These are phyloP conservation scores for Cladophialophora yegresii DNA, from an alignment of 2,329 filamentous ascomycete genomes.

Conservation along the genomic window DNA sequence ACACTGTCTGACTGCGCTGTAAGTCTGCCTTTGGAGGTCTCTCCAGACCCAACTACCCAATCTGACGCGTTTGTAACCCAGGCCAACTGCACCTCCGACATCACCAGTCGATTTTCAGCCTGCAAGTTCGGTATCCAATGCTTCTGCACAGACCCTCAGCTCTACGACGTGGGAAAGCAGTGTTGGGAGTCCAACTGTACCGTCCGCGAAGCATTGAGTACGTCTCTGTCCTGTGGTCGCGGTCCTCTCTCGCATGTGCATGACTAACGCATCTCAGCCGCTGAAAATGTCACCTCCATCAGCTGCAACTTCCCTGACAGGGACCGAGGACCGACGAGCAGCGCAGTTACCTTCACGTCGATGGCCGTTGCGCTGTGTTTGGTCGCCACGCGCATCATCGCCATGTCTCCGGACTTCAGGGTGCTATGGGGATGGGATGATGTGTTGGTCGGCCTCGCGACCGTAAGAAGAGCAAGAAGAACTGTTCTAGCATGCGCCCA, in stretches of 20 bases:
- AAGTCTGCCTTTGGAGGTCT: neutral
- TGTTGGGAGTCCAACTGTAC: conserved; percentile 26
- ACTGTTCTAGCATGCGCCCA: neutral
- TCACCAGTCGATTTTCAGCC: conserved; percentile 14
- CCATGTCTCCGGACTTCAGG: conserved; percentile 6
- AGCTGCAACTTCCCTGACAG: conserved; percentile 20
- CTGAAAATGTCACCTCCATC: conserved; percentile 22
- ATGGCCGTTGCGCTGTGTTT: conserved; percentile 20
- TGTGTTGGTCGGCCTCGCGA: conserved; percentile 17
- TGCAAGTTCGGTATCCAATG: conserved; percentile 22
- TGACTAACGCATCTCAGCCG: conserved; percentile 14
- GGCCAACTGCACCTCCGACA: conserved; percentile 14
- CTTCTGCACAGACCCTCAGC: conserved; percentile 18
- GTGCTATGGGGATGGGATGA: conserved; percentile 26
- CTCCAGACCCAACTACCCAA: neutral
- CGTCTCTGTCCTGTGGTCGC: neutral
- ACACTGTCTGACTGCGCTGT: conserved; percentile 18
- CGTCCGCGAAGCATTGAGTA: conserved; percentile 22
- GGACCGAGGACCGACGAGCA: conserved; percentile 15
- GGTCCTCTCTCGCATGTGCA: neutral
- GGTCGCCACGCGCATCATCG: conserved; percentile 15
- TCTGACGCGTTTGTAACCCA: neutral
- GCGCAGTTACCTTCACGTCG: conserved; percentile 25
- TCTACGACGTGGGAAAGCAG: conserved; percentile 11
- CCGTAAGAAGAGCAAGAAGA: conserved; percentile 6